Evolutionary conservation across 495 filamentous ascomycete species (phyloP).

Genomic region (Hapsidospora chrysogenum): DNA sequence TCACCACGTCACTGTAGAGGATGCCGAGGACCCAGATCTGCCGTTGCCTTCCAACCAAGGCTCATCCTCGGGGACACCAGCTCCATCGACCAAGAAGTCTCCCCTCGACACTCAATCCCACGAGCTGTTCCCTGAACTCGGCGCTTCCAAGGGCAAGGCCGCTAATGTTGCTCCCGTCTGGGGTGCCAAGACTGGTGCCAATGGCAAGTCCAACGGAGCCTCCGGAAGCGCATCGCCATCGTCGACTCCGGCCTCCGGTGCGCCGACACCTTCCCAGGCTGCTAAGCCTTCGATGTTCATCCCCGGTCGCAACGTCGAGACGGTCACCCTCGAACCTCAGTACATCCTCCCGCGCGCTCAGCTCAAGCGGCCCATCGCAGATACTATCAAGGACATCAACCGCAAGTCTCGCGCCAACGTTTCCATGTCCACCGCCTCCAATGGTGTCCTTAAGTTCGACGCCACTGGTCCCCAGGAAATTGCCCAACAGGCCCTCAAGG

Average conservation of each 20-base stretch:
- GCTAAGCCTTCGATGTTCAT: constrained; percentile 47
- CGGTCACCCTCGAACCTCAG: constrained; percentile 48
- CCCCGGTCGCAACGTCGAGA: constrained; percentile 64
- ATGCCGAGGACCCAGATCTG: constrained; percentile 67
- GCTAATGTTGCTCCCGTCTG: constrained; percentile 45
- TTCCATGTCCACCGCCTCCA: constrained; percentile 49
- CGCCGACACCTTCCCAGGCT: constrained; percentile 31
- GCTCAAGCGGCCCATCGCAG: constrained; percentile 63
- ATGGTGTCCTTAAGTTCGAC: constrained; percentile 57
- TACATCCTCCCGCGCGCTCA: constrained; percentile 58
- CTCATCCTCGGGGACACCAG: constrained; percentile 17
- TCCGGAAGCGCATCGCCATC: constrained; percentile 30
- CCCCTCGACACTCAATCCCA: constrained; percentile 66
- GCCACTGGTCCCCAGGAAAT: constrained; percentile 64
- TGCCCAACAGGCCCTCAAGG: constrained; percentile 67
- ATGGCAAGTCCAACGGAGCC: constrained; percentile 44
- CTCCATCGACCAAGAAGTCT: constrained; percentile 29
- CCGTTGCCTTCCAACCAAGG: constrained; percentile 19
- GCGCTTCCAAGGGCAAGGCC: constrained; percentile 42
- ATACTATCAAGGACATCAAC: constrained; percentile 77
- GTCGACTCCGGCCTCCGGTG: constrained; percentile 42
- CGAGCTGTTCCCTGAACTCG: constrained; percentile 80
- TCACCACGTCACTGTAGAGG: constrained; percentile 64
- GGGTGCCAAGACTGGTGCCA: constrained; percentile 24
- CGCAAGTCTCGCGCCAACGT: constrained; percentile 73